These are phyloP conservation scores for Conoideocrella luteorostrata DNA, from an alignment of 2,329 filamentous ascomycete genomes.

Conservation along the genomic window DNA sequence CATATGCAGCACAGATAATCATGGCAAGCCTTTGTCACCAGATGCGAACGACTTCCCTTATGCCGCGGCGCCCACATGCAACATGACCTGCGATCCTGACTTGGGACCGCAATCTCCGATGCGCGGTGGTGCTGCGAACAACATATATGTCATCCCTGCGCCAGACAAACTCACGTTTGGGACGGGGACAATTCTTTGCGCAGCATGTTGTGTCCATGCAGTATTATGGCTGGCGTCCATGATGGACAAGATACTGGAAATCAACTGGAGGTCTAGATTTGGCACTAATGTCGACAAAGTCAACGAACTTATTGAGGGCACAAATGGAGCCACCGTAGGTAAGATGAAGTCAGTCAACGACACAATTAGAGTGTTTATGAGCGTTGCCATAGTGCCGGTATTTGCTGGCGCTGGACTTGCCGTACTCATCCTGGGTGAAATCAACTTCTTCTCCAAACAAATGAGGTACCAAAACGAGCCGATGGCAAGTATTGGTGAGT, in stretches of 20 bases:
- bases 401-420: slow-evolving; percentile 53
- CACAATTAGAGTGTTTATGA: slow-evolving; percentile 46
- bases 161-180: slow-evolving; percentile 51
- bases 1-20: slow-evolving; percentile 34
- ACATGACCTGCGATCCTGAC: slow-evolving; percentile 37
- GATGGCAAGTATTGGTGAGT: slow-evolving; percentile 52
- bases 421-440: slow-evolving; percentile 55
- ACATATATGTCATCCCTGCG: slow-evolving; percentile 57
- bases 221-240: slow-evolving; percentile 55
- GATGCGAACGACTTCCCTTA: slow-evolving; percentile 38
- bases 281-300: slow-evolving; percentile 17
- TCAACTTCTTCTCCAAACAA: slow-evolving; percentile 54
- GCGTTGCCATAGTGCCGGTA: slow-evolving; percentile 50
- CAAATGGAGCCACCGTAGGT: slow-evolving; percentile 45
- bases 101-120: slow-evolving; percentile 48
- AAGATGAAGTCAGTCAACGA: slow-evolving; percentile 50
- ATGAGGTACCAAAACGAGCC: slow-evolving; percentile 56
- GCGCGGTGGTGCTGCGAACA: slow-evolving; percentile 46
- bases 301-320: slow-evolving; percentile 41
- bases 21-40: slow-evolving; percentile 28
- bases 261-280: slow-evolving; percentile 49
- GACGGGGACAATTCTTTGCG: slow-evolving; percentile 53
- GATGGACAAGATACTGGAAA: slow-evolving; percentile 57
- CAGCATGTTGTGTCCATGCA: slow-evolving; percentile 59
- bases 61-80: slow-evolving; percentile 33